phyloP scores from a whole-genome alignment of 345 rosid genomes.

The Crucihimalaya himalaica region DNA sequence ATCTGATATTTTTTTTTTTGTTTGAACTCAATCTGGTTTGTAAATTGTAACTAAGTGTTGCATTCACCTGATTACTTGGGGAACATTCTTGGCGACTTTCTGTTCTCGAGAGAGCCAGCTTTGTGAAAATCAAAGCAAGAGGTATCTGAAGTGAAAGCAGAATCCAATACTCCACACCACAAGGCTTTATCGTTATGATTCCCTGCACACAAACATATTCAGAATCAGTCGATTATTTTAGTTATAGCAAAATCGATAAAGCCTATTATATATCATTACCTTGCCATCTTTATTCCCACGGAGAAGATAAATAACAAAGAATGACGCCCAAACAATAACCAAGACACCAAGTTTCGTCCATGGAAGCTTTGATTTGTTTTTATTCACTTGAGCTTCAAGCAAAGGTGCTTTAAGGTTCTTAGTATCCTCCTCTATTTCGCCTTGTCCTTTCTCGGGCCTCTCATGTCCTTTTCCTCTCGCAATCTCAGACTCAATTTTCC shows the following conservation, averaged over 20 bases:
- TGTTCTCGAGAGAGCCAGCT: slow-evolving; percentile 50
- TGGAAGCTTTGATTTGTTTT: slow-evolving; percentile 47
- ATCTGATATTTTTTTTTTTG: neutral
- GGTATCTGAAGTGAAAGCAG: slow-evolving; percentile 76
- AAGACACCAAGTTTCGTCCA: slow-evolving; percentile 70
- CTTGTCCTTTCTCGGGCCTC: slow-evolving; percentile 46
- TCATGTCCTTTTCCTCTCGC: slow-evolving; percentile 38
- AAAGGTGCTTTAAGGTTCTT: slow-evolving; percentile 46
- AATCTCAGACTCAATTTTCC: slow-evolving; percentile 67
- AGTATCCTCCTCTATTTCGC: slow-evolving; percentile 37
- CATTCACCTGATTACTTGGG: slow-evolving; percentile 15
- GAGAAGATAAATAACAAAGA: slow-evolving; percentile 64
- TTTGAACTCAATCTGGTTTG: neutral
- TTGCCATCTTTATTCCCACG: slow-evolving; percentile 69
- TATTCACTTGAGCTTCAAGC: slow-evolving; percentile 35
- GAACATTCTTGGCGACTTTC: slow-evolving; percentile 30
- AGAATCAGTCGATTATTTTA: neutral
- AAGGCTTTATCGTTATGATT: slow-evolving; percentile 53
- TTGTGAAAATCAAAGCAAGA: slow-evolving; percentile 70
- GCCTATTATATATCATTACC: slow-evolving; percentile 40
- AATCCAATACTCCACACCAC: slow-evolving; percentile 75
- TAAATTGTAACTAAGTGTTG: slow-evolving; percentile 9
- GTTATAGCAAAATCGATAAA: neutral
- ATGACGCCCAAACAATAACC: slow-evolving; percentile 71
- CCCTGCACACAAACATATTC: slow-evolving; percentile 48